Evolutionary conservation across 306 rosid genomes (phyloP), one percentile per base, ranked within the genome.

Genomic region (Quercus ilex): DNA sequence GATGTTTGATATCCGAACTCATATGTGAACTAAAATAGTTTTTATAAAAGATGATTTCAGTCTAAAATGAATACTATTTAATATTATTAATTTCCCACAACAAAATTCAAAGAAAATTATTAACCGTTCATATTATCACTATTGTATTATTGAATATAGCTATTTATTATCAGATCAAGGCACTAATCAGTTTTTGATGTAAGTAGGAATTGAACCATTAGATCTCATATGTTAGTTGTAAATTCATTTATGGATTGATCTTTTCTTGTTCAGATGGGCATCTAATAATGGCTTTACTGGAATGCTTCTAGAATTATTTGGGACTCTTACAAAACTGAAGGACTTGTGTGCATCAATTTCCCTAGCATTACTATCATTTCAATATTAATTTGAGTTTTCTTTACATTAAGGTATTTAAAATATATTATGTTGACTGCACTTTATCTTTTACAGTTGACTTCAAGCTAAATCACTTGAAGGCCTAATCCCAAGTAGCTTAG

Each of bases 281-380:
- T 85, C 88, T 85, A 80, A 85, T 64, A 85, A 81, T 77, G 75
- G 65, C 55, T 85, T 85, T 26, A 80, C 82, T 17, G 85, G 83
- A 74, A 77, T 81, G 79, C 65, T 85, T 71, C 88, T 80, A 26
- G 71, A 80, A 41, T 85, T 85, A 74, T 38, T 85, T 14, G 88
- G 85, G 51, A 35, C 63, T 52, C 75, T 85, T 63, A 62, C 88
- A 52, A 60, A 81, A 65, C 80, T 85, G 74, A 53, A 20, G 17
- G 88, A 77, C 85, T 72, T 85, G 83, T 85, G 60, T 67, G 76
- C 75, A 49, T 68, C 33, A 6, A 31, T 71, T 41, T 64, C 52
- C 57, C 30, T 71, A 4, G 25, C 35, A 52, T 20, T 53, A 28
- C 21, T 3, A 43, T 69, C 12, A 23, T 58, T 53, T 25, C 20